A percentile compares a stretch with the other conserved stretches of the same genome.
Evolutionary conservation across 352 stramenopile species (phyloP).

Genomic region (Thalassiosira delicatula): DNA sequence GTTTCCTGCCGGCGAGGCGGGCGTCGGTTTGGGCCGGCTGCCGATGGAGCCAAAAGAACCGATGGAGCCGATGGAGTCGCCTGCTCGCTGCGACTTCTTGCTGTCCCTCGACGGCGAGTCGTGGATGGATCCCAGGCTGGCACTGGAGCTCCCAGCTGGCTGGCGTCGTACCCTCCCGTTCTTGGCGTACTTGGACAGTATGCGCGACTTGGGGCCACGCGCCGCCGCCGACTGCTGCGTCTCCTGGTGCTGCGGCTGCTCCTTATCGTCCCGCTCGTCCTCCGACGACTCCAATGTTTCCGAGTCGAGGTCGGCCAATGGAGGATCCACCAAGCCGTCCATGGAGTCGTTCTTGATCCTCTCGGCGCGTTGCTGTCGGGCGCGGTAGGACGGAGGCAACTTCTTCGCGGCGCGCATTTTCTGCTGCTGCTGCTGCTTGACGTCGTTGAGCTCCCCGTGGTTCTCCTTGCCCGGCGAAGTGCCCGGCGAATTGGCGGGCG

Average conservation of each 20-base stretch:
- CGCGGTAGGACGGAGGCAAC: not conserved
- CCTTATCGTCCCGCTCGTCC: slow-evolving; percentile 17
- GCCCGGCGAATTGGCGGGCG: too few relatives aligned
- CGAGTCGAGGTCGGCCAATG: slow-evolving; percentile 27
- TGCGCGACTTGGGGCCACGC: slow-evolving; percentile 55
- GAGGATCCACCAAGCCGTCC: slow-evolving; percentile 21
- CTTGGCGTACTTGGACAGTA: slow-evolving; percentile 57
- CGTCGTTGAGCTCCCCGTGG: too few relatives aligned
- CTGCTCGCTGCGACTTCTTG: slow-evolving; percentile 12
- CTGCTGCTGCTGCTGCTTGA: not conserved
- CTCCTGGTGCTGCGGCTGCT: too few relatives aligned
- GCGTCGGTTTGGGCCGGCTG: too few relatives aligned
- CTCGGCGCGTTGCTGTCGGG: not conserved
- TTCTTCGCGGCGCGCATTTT: slow-evolving; percentile 10
- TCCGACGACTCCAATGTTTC: slow-evolving; percentile 34
- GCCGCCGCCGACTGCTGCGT: too few relatives aligned
- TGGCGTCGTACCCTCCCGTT: slow-evolving; percentile 35
- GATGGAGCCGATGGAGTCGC: not conserved
- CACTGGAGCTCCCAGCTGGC: not conserved
- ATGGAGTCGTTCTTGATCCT: not conserved
- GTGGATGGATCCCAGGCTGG: slow-evolving; percentile 5
- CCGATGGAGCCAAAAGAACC: too few relatives aligned
- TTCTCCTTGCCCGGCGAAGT: too few relatives aligned
- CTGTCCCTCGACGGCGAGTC: not conserved
- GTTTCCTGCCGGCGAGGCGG: too few relatives aligned